Base-by-base conservation (phyloP, 257 asterid species). In the Coffea canephora region DNA sequence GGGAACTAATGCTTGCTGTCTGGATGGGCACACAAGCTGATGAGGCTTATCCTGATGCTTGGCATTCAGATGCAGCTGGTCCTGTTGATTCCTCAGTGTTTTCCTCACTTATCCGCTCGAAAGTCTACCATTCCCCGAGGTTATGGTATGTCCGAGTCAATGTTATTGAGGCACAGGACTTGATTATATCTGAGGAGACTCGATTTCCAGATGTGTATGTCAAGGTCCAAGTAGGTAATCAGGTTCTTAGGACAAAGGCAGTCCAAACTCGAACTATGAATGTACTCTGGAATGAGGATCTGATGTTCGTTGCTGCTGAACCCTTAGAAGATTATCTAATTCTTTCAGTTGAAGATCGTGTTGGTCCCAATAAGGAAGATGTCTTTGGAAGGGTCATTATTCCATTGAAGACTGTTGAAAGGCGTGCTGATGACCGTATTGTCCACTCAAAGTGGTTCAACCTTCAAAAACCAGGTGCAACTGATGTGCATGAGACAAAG, bases 11-110 rank as follows among this genome's bases (percentile, higher is more conserved):
- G 99, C 86, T 95, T 27, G 98, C 97, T 49, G 94, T 95, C 8
- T 95, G 99, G 99, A 81, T 90, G 67, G 99, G 99, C 75, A 93
- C 99, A 48, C 99, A 95, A 82, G 99, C 99, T 23, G 99, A 95
- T 50, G 97, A 93, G 84, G 97, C 99, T n/a, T 95, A 91, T 76
- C 86, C 99, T 0, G 99, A 95, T 68, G 99, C 99, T 55, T 95
- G 92, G 95, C 98, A 90, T 77, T 89, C 97, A 9, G 99, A 95
- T 81, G 91, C 88, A 57, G 89, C 92, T 59, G 46, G 87, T 46
- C 81, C 80, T 5, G 83, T 82, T 48, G 94, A 90, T 80, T 75
- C 89, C 82, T 86, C 93, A 2, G 71, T 73, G 75, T 77, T 95
- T 1, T 83, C 86, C 69, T 68, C 95, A 0, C 95, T 83, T 73